Evolutionary conservation across 140 eudicot genomes (phyloP), one percentile per base, ranked within the genome.

Genomic region (Senecio squalidus): DNA sequence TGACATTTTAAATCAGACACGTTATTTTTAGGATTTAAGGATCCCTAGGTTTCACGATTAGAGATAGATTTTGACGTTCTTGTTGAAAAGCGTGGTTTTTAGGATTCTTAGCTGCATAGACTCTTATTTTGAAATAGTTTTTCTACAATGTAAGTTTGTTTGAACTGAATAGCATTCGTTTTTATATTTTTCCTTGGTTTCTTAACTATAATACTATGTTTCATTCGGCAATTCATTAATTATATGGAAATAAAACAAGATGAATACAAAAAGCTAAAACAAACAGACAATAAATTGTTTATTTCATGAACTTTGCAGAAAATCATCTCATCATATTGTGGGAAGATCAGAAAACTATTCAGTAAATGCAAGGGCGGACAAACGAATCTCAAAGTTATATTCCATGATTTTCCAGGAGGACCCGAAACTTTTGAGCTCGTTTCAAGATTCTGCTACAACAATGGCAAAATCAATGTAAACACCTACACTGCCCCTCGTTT

Each of bases 321-420:
- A 48, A 58, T 68, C 39, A 31, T 90, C 53, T 80, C 80, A 26
- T 58, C 62, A 1, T 86, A 80, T 36, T 78, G 94, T 14, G 90
- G 91, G 5, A 86, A 74, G 69, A 67, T 85, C 61, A 60, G 67
- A 20, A 86, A 74, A 17, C 29, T 85, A 69, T 68, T 83, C 16
- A 52, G 77, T 5, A 81, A 83, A 73, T 71, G 90, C 18, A 76
- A 60, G 55, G 70, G 74, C 45, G 43, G 5, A 2, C 28, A 75
- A 3, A 17, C 40, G 20, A 68, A 67, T 72, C 74, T 84, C 40
- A 86, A 83, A 81, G 79, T 91, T 20, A 75, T 86, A 58, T 79
- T 86, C 57, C 75, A 86, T 34, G 98, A 83, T 58, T 91, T 91
- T 15, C 98, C 98, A 0, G 98, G 98, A 7, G 98, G 98, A 13